A percentile compares a stretch with the other conserved stretches of the same genome.
These are phyloP conservation scores for Yamadazyma trypodendri DNA, from an alignment of 1,139 yeast species.

Conservation along the genomic window DNA sequence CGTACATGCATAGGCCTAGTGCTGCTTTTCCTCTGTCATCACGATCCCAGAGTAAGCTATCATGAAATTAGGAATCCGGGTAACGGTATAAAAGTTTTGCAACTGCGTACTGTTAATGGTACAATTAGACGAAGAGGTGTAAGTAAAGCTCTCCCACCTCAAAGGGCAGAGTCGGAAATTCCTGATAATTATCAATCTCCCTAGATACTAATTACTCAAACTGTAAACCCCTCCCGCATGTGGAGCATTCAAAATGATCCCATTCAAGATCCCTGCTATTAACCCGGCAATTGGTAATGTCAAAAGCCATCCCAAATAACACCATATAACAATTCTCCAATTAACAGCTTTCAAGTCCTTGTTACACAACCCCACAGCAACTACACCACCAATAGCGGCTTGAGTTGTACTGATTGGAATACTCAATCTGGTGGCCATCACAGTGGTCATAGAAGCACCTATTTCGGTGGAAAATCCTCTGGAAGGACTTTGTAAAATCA, in stretches of 20 bases:
- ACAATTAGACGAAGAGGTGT: too few species aligned
- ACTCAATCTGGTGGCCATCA: conserved; percentile 70
- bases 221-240: conserved; percentile 40
- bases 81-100: too few species aligned
- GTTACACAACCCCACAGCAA: conserved; percentile 74
- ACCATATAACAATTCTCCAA: conserved; percentile 77
- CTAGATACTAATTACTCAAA: conserved; percentile 5
- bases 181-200: too few species aligned
- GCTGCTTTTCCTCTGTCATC: too few species aligned
- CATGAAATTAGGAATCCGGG: too few species aligned
- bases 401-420: conserved; percentile 80
- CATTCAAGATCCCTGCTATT: conserved; percentile 66
- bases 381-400: conserved; percentile 79
- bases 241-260: conserved; percentile 68
- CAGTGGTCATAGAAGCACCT: conserved; percentile 76
- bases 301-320: conserved; percentile 70
- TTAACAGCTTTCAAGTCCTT: conserved; percentile 62
- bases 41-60: too few species aligned
- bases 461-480: conserved; percentile 79
- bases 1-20: too few species aligned
- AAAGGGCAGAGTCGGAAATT: too few species aligned
- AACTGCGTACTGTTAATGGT: too few species aligned
- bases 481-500: conserved; percentile 75
- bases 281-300: conserved; percentile 76
- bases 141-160: too few species aligned